These are phyloP conservation scores for Hypoxylon fuscum DNA, from an alignment of 495 filamentous ascomycete genomes.

Conservation along the genomic window DNA sequence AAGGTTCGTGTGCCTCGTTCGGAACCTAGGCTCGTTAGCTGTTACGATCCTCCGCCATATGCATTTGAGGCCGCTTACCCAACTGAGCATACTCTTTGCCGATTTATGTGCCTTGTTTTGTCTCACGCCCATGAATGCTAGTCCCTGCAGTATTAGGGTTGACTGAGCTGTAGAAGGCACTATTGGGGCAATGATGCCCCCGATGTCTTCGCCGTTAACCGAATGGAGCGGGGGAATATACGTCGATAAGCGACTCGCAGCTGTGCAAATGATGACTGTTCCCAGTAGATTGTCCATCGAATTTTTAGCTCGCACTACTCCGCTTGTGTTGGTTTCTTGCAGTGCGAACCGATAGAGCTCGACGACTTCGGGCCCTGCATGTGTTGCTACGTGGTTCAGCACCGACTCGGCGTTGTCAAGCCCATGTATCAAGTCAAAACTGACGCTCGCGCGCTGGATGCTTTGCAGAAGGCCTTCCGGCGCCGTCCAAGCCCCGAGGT, in stretches of 20 bases:
- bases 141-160: slow-evolving; percentile 75
- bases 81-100: slow-evolving; percentile 75
- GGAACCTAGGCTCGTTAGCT: slow-evolving; percentile 63
- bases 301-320: slow-evolving; percentile 82
- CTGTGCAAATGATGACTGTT: slow-evolving; percentile 83
- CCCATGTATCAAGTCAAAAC: slow-evolving; percentile 84
- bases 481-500: slow-evolving; percentile 75
- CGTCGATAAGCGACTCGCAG: slow-evolving; percentile 69
- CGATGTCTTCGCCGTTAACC: slow-evolving; percentile 60
- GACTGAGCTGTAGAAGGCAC: slow-evolving; percentile 76
- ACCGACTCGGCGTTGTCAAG: slow-evolving; percentile 78
- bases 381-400: slow-evolving; percentile 76
- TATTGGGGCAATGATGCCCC: slow-evolving; percentile 83
- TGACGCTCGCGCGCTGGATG: slow-evolving; percentile 71
- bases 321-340: slow-evolving; percentile 73
- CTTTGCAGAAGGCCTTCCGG: slow-evolving; percentile 77
- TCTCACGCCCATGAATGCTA: slow-evolving; percentile 81
- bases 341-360: slow-evolving; percentile 85
- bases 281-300: slow-evolving; percentile 74
- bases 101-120: slow-evolving; percentile 82
- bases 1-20: slow-evolving; percentile 74
- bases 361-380: slow-evolving; percentile 80
- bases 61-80: slow-evolving; percentile 61
- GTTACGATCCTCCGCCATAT: background rate
- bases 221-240: slow-evolving; percentile 73